Percentiles rank a stretch among this genome's conserved stretches.
Conservation (phyloP, 1,284 basidiomycete genomes). For the Leccinum olivaceoglutinosum region DNA sequence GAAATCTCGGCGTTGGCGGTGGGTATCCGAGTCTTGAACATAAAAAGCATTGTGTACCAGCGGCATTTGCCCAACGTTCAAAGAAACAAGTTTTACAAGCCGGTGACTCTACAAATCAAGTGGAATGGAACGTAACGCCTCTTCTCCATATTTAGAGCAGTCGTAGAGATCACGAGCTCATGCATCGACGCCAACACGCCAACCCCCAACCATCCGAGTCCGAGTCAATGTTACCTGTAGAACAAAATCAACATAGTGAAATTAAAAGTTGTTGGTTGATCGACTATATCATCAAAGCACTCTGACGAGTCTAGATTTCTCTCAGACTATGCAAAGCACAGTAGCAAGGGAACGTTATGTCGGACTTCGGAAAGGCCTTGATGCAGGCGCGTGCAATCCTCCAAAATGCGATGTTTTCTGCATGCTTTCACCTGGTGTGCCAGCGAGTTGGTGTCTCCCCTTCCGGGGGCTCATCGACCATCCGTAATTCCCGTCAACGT, state of each 20-base stretch:
- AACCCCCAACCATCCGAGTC: slow-evolving; percentile 31
- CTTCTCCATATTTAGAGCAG: slow-evolving; percentile 49
- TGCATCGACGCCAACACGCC: slow-evolving; percentile 38
- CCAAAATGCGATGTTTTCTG: slow-evolving; percentile 66
- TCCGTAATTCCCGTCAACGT: slow-evolving; percentile 53
- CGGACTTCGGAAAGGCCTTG: slow-evolving; percentile 45
- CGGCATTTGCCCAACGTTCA: slow-evolving; percentile 38
- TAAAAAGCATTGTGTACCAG: slow-evolving; percentile 1
- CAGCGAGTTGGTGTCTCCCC: slow-evolving; percentile 33
- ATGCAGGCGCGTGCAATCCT: slow-evolving; percentile 65
- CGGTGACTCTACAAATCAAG: slow-evolving; percentile 50
- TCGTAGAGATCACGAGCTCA: slow-evolving; percentile 44
- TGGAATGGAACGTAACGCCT: slow-evolving; percentile 35
- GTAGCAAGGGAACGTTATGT: slow-evolving; percentile 53
- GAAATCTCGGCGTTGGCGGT: slow-evolving; percentile 1
- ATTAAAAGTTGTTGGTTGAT: slow-evolving; percentile 7
- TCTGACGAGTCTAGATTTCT: slow-evolving; percentile 31
- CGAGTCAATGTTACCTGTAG: neutral
- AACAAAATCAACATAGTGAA: neutral
- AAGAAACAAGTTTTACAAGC: slow-evolving; percentile 40
- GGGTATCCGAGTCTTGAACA: slow-evolving; percentile 40
- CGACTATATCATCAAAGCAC: slow-evolving; percentile 41
- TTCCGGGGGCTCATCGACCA: slow-evolving; percentile 44
- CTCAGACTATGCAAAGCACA: slow-evolving; percentile 56
- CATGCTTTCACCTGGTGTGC: neutral